A percentile compares a stretch with the other conserved stretches of the same genome.
phyloP scores from a whole-genome alignment of 306 rosid genomes.

The Lotus japonicus region DNA sequence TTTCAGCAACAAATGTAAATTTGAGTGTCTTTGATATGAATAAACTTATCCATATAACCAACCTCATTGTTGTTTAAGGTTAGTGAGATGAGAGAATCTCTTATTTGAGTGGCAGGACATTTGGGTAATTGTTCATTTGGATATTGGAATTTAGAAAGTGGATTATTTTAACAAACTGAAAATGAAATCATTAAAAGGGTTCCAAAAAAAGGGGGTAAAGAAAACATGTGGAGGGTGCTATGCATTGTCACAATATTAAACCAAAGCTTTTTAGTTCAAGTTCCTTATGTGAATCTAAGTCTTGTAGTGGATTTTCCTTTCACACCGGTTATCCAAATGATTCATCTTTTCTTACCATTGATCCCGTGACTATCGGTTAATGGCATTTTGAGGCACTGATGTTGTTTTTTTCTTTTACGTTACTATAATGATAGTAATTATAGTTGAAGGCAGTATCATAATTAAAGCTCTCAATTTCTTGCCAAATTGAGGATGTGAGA shows the following conservation, averaged over 20 bases:
- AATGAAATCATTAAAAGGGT: constrained; percentile 30
- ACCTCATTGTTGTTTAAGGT: too few relatives aligned
- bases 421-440: constrained; percentile 50
- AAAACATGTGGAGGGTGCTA: constrained; percentile 2
- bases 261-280: constrained; percentile 20
- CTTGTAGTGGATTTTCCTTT: constrained; percentile 5
- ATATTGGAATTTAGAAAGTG: background rate
- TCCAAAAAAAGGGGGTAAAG: constrained; percentile 13
- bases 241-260: constrained; percentile 10
- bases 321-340: constrained; percentile 1
- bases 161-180: background rate
- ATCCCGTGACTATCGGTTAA: background rate
- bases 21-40: too few relatives aligned
- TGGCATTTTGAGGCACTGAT: constrained; percentile 34
- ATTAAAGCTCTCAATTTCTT: constrained; percentile 28
- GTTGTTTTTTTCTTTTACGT: constrained; percentile 63
- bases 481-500: constrained; percentile 25
- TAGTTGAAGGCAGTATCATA: constrained; percentile 28
- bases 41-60: too few relatives aligned
- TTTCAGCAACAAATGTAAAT: too few relatives aligned
- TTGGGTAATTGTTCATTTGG: background rate
- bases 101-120: too few relatives aligned
- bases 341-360: constrained; percentile 14
- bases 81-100: too few relatives aligned
- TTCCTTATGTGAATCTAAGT: constrained; percentile 17